phyloP scores from a whole-genome alignment of 441 rosid species.

The California macrophylla region DNA sequence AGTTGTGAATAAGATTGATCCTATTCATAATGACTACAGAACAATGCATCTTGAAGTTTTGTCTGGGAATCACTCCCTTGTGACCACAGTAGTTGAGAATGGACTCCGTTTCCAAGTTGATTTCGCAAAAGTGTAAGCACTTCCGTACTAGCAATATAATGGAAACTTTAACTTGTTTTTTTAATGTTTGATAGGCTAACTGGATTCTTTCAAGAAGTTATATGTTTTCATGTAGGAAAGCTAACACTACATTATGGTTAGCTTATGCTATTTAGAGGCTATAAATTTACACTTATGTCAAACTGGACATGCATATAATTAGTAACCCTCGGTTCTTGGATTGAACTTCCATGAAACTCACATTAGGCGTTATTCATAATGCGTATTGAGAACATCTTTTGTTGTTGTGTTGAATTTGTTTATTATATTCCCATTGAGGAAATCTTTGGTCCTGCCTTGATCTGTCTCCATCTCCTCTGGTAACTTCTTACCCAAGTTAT shows the following conservation, averaged over 20 bases:
- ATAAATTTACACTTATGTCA: background rate
- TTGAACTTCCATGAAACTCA: background rate
- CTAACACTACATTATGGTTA: background rate
- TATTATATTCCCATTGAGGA: too few relatives aligned
- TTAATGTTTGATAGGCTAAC: background rate
- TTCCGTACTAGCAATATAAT: conserved; percentile 17
- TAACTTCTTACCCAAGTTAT: too few relatives aligned
- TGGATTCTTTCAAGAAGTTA: background rate
- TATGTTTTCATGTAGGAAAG: background rate
- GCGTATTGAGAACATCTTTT: background rate
- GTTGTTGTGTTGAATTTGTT: background rate
- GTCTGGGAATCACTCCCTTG: conserved; percentile 85
- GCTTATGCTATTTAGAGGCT: background rate
- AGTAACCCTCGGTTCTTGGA: background rate
- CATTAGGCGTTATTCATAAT: background rate
- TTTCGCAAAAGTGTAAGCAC: conserved; percentile 68
- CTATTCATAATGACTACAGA: conserved; percentile 73
- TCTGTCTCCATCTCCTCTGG: background rate
- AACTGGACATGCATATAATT: background rate
- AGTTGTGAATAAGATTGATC: conserved; percentile 77
- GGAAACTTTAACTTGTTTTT: conserved; percentile 8
- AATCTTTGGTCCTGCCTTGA: background rate
- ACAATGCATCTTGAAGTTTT: conserved; percentile 92
- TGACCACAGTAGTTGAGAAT: conserved; percentile 74
- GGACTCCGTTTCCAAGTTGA: conserved; percentile 77